Conservation (phyloP, 1,284 basidiomycete genomes). For the Ustilago loliicola region DNA sequence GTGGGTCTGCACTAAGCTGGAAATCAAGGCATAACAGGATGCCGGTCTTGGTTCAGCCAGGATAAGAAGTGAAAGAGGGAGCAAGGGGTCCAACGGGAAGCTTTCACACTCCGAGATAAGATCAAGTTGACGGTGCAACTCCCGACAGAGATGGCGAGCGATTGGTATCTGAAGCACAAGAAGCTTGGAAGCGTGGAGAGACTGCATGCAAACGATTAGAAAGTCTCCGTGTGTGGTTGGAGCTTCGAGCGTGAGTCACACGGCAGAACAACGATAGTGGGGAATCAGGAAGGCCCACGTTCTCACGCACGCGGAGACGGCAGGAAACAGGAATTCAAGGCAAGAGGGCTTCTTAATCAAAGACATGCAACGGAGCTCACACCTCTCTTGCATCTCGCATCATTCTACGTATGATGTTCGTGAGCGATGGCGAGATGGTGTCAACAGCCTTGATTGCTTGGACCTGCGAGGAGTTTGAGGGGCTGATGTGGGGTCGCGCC, state of each 20-base stretch:
- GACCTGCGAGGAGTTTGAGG: not conserved
- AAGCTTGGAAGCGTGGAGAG: not conserved
- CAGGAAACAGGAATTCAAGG: not conserved
- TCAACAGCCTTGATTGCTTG: not conserved
- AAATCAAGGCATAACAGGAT: not conserved
- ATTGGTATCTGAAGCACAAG: not conserved
- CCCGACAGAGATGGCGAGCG: slow-evolving; percentile 25
- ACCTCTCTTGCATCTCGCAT: slow-evolving; percentile 11
- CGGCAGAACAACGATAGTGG: no score
- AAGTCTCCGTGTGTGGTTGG: not conserved
- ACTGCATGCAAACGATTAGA: not conserved
- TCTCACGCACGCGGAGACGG: not conserved
- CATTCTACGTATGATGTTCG: slow-evolving; percentile 19
- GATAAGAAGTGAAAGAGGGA: not conserved
- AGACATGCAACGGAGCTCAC: not conserved
- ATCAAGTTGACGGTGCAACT: slow-evolving; percentile 16
- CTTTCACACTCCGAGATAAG: slow-evolving; percentile 20
- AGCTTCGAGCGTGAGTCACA: no score
- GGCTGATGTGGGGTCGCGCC: slow-evolving; percentile 19
- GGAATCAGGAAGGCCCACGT: no score
- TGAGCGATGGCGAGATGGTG: slow-evolving; percentile 10
- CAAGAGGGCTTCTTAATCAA: not conserved
- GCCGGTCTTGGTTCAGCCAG: not conserved
- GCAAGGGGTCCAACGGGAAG: slow-evolving; percentile 5
- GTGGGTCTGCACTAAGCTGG: not conserved